Base-by-base conservation (phyloP, 208 protist genomes). In the Vickermania ingenoplastis region DNA sequence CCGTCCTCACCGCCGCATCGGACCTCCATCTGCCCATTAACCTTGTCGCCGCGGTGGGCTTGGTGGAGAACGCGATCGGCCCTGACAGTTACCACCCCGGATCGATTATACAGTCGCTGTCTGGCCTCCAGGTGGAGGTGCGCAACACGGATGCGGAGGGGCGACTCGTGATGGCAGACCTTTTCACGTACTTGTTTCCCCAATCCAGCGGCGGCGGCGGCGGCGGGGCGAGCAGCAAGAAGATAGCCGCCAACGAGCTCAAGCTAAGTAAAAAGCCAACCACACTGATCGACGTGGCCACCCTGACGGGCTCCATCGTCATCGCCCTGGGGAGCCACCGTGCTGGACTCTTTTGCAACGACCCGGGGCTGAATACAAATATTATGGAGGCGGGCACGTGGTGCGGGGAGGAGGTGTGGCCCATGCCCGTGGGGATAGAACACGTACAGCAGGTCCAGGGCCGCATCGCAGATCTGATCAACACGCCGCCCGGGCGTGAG, bases 111-210 rank as follows among this genome's bases (percentile, higher is more conserved):
- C 89, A 69, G 2, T 89, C 79, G 61, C 76, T 86, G 21, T 84
- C 79, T 48, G 91, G 91, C 23, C 61, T 72, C 36, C 91, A 77
- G 48, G 86, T 96, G 56, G 88, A 96, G 77, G 67, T 96, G 21
- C 81, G 86, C 36, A 96, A 96, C 71, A 95, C 91, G 0, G 91
- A 96, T 54, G 91, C 91, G 1, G 91, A 96, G 74, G 91, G 92
- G 14, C 79, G 92, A 26, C 79, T 96, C 23, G 85, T 96, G 53
- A 75, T 97, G 5, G 89, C 87, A 13, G 92, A 97, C 65, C 69
- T 81, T 26, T 73, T 97, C 7, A 88, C 89, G 26, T 97, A 91
- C 63, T 45, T 45, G 36, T 45, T n/a, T 17, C 36, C 36, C 11
- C 7, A 45, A n/a, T 17, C 11, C 36, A 7, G 11, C 36, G 36